Percentiles rank a stretch among this genome's conserved stretches.
Evolutionary conservation across 495 filamentous ascomycete genomes (phyloP).

Genomic region (Cercophora sp.): DNA sequence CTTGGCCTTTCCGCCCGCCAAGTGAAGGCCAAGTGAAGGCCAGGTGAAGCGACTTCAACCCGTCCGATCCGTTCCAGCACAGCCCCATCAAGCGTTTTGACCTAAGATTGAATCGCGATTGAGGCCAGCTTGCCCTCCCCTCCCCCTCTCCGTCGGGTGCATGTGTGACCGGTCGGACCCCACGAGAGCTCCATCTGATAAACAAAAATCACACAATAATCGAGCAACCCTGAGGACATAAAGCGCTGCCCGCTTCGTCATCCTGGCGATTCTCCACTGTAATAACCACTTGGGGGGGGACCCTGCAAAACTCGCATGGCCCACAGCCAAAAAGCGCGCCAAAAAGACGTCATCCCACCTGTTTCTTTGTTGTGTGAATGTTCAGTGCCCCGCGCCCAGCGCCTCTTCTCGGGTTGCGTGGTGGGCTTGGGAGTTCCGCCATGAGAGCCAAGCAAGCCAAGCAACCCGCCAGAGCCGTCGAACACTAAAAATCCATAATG

Average conservation of each 20-base stretch:
- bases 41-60: constrained; percentile 7
- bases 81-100: not conserved
- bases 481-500: too few species aligned
- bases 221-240: too few species aligned
- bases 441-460: too few species aligned
- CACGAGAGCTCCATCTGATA: not conserved
- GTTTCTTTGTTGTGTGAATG: too few species aligned
- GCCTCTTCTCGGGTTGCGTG: too few species aligned
- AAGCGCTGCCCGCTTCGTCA: not conserved
- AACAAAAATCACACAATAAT: not conserved
- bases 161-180: not conserved
- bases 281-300: not conserved
- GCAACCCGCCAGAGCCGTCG: too few species aligned
- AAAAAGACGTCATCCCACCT: constrained; percentile 4
- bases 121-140: not conserved
- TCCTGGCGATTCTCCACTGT: not conserved
- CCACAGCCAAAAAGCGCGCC: too few species aligned
- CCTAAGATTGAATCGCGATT: not conserved
- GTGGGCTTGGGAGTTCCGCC: too few species aligned
- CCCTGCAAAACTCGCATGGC: too few species aligned
- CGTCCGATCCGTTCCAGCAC: not conserved
- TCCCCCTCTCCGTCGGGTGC: not conserved
- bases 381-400: too few species aligned
- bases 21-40: too few species aligned
- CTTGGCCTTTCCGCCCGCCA: constrained; percentile 17